Evolutionary conservation across 2,329 filamentous ascomycete species (phyloP).

Genomic region (Fusarium kyushuense): DNA sequence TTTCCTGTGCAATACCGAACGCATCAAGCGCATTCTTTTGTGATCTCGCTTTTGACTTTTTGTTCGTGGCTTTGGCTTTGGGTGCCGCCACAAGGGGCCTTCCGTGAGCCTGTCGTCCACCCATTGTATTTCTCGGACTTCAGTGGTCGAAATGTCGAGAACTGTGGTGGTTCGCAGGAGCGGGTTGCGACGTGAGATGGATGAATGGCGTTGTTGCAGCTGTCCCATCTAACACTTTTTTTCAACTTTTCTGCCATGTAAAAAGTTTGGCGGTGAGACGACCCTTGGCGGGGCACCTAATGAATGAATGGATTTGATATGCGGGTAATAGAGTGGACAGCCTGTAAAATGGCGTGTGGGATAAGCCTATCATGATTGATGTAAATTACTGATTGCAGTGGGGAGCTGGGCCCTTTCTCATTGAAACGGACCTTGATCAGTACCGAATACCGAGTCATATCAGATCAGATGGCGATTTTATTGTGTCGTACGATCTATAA

Average conservation of each 20-base stretch:
- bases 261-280: slow-evolving; percentile 47
- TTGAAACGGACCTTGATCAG: slow-evolving; percentile 22
- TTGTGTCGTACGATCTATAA: slow-evolving; percentile 39
- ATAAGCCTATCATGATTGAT: slow-evolving; percentile 51
- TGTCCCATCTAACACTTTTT: slow-evolving; percentile 33
- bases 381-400: slow-evolving; percentile 39
- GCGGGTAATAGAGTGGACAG: slow-evolving; percentile 12
- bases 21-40: slow-evolving; percentile 67
- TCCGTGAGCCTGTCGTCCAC: slow-evolving; percentile 70
- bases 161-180: slow-evolving; percentile 38
- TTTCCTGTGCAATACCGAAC: slow-evolving; percentile 68
- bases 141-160: slow-evolving; percentile 9
- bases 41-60: slow-evolving; percentile 63
- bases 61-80: slow-evolving; percentile 48
- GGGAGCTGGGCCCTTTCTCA: slow-evolving; percentile 7
- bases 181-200: slow-evolving; percentile 12
- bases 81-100: slow-evolving; percentile 60
- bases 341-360: slow-evolving; percentile 10
- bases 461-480: slow-evolving; percentile 37
- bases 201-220: neutral
- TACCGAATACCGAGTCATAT: slow-evolving; percentile 41
- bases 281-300: slow-evolving; percentile 46
- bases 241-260: slow-evolving; percentile 47
- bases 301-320: neutral
- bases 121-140: slow-evolving; percentile 56